Percentiles rank a stretch among this genome's conserved stretches.
Conservation (phyloP, 805 yeast species). For the Yamadazyma philogaea region DNA sequence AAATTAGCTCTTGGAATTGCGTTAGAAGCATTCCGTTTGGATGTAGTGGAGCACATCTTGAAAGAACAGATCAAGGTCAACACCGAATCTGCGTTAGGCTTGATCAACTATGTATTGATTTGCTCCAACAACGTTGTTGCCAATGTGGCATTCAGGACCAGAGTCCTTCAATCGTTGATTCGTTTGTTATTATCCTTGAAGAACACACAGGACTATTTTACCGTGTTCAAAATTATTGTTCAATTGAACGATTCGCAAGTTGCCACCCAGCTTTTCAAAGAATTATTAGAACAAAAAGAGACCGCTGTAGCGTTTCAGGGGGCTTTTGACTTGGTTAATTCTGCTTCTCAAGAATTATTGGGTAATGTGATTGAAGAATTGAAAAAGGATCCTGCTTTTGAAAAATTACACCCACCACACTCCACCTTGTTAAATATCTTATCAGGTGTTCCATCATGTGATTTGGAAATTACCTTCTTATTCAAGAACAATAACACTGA, state of each 20-base stretch:
- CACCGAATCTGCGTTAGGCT: constrained; percentile 46
- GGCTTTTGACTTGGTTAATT: constrained; percentile 88
- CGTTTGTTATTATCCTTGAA: constrained; percentile 52
- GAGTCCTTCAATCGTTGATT: constrained; percentile 62
- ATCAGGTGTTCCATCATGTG: constrained; percentile 92
- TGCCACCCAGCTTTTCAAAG: constrained; percentile 67
- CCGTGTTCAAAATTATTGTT: constrained; percentile 80
- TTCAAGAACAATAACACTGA: constrained; percentile 87
- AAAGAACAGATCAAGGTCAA: constrained; percentile 42
- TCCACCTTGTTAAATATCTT: constrained; percentile 63
- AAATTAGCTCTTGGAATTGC: constrained; percentile 88
- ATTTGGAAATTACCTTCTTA: constrained; percentile 83
- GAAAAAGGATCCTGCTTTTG: constrained; percentile 28
- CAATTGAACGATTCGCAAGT: constrained; percentile 75
- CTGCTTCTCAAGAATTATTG: constrained; percentile 87
- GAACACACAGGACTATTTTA: constrained; percentile 70
- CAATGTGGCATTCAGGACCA: constrained; percentile 62
- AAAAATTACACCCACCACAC: constrained; percentile 20
- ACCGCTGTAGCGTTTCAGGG: constrained; percentile 78
- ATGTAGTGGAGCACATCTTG: constrained; percentile 65
- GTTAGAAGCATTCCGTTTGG: constrained; percentile 82
- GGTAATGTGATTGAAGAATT: constrained; percentile 49
- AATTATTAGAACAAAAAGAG: constrained; percentile 50
- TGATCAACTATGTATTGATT: constrained; percentile 72
- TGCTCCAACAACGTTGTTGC: constrained; percentile 67